These are phyloP conservation scores for Pelomyxa schiedti DNA, from an alignment of 78 protist species.

Conservation along the genomic window DNA sequence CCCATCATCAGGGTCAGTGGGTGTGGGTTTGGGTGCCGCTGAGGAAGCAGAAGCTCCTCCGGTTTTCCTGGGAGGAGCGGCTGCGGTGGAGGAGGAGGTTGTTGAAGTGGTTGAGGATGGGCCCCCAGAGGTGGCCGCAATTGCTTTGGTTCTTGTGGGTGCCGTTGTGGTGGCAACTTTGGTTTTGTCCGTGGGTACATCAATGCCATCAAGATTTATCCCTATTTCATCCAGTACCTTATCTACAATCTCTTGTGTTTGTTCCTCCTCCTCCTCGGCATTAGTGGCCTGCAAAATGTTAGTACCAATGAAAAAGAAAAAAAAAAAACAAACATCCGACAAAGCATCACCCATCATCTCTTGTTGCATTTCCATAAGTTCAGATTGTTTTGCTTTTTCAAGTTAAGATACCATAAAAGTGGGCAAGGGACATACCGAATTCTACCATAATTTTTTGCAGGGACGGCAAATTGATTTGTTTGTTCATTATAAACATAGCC, in stretches of 20 bases:
- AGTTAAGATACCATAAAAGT: no score
- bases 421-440: no score
- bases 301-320: constrained; percentile 1
- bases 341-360: constrained; percentile 91
- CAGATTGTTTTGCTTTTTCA: constrained; percentile 67
- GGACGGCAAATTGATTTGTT: constrained; percentile 66
- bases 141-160: not conserved
- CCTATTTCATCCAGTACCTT: constrained; percentile 84
- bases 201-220: constrained; percentile 36
- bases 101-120: not conserved
- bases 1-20: not conserved
- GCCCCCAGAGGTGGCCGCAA: not conserved
- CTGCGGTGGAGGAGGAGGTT: not conserved
- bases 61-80: constrained; percentile 1
- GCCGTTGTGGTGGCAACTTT: not conserved
- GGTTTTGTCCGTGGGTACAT: not conserved
- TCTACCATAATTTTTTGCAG: constrained; percentile 90
- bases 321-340: constrained; percentile 77
- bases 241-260: constrained; percentile 52
- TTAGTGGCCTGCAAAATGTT: not conserved
- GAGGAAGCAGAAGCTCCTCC: not conserved
- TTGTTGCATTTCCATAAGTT: constrained; percentile 81
- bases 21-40: not conserved
- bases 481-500: constrained; percentile 82
- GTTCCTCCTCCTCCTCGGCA: constrained; percentile 71